Evolutionary conservation across 164 flowering plant genomes (phyloP), one percentile per base, ranked within the genome.

Genomic region (Tetrastigma voinierianum): DNA sequence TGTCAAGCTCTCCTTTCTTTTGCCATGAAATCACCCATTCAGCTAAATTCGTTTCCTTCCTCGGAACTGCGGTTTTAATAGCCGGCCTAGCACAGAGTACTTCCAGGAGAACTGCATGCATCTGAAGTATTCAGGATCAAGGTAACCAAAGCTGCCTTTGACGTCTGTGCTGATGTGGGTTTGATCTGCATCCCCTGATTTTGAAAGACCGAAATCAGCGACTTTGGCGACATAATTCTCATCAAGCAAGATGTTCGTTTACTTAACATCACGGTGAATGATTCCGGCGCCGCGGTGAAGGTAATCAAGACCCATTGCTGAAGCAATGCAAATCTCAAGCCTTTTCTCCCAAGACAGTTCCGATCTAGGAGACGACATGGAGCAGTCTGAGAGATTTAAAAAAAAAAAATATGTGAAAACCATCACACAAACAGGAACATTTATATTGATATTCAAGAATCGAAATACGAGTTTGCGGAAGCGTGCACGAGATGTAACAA

Each of bases 231-330:
- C 58, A 12, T n/a, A 21, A 21, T 55, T 55, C 21, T 55, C 58
- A 19, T 55, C 58, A 55, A 55, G 58, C 18, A 55, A 19, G 18
- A 55, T 62, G 16, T 62, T 62, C 11, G 65, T 47, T 5, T 54
- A 17, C 53, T 62, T 62, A 15, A 62, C 44, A n/a, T 62, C 65
- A 2, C 65, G 65, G n/a, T 62, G 65, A 48, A 62, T 62, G 16
- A 62, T 62, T 14, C 44, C 40, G 16, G 16, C n/a, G n/a, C 18
- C 53, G 13, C 32, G 20, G 20, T 62, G 65, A 20, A 62, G 65
- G 53, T 62, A 62, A 23, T 62, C 53, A 23, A 62, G 53, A 48
- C 65, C 65, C 51, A 21, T 9, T 4, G 65, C 65, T 9, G 65
- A 46, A 14, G 53, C 65, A 15, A 62, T 62, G 16, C 65, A 62